Conservation (phyloP, 2,329 filamentous ascomycete genomes). For the Biscogniauxia marginata region DNA sequence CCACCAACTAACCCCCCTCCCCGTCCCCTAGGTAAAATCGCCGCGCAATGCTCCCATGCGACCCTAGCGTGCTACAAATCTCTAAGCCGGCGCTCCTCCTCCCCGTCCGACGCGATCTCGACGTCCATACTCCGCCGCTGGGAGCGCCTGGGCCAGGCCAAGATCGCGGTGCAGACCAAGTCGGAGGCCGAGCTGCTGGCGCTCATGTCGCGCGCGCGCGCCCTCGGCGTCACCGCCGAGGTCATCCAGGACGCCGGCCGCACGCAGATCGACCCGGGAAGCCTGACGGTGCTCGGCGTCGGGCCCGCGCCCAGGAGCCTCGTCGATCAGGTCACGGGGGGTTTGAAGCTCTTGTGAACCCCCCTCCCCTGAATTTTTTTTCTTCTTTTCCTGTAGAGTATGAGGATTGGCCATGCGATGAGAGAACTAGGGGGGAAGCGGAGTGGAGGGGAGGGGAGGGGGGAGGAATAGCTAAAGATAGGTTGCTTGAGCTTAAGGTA, state of each 20-base stretch:
- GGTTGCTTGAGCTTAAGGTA: neutral
- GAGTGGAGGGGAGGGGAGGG: neutral
- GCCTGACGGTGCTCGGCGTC: constrained; percentile 85
- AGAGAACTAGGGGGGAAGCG: neutral
- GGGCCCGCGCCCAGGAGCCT: constrained; percentile 80
- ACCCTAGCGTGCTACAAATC: constrained; percentile 96
- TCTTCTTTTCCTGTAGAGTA: no score
- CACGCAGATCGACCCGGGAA: constrained; percentile 93
- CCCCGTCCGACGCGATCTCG: constrained; percentile 46
- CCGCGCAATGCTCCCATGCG: constrained; percentile 92
- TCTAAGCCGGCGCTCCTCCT: constrained; percentile 58
- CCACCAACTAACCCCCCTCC: constrained; percentile 4
- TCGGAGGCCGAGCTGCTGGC: constrained; percentile 77
- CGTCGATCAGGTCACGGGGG: constrained; percentile 68
- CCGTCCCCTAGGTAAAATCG: constrained; percentile 78
- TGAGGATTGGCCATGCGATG: no score
- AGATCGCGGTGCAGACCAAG: constrained; percentile 89
- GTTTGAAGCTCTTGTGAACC: constrained; percentile 31
- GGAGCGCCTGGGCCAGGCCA: constrained; percentile 85
- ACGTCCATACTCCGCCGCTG: constrained; percentile 72
- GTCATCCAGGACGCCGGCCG: constrained; percentile 94
- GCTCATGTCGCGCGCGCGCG: constrained; percentile 75
- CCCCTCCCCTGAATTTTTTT: no score
- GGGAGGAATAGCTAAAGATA: neutral
- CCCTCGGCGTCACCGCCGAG: constrained; percentile 81